These are phyloP conservation scores for Trichoderma sp. DNA, from an alignment of 2,329 filamentous ascomycete species.

Conservation along the genomic window DNA sequence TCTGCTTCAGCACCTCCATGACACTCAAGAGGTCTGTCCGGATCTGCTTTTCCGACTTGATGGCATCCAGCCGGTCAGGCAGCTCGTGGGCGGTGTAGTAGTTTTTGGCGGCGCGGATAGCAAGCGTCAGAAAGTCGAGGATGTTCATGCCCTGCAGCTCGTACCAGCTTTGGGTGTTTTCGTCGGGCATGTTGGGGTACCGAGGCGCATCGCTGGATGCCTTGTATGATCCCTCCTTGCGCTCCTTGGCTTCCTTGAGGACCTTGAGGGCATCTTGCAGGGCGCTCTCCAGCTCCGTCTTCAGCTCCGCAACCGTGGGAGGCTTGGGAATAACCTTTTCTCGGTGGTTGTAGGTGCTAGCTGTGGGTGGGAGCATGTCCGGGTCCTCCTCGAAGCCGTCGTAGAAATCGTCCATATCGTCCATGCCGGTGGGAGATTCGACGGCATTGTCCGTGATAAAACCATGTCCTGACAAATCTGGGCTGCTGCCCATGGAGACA, in stretches of 20 bases:
- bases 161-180: conserved; percentile 65
- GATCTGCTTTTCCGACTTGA: conserved; percentile 83
- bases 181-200: conserved; percentile 42
- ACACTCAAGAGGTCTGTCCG: conserved; percentile 80
- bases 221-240: conserved; percentile 33
- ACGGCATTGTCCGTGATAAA: conserved; percentile 39
- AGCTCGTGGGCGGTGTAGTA: conserved; percentile 94
- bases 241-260: conserved; percentile 55
- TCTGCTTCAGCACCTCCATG: conserved; percentile 86
- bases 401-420: conserved; percentile 46
- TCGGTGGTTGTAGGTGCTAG: conserved; percentile 89
- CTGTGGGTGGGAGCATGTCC: conserved; percentile 90
- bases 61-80: conserved; percentile 77
- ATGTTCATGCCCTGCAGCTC: conserved; percentile 91
- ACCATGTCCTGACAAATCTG: conserved; percentile 46
- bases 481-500: conserved; percentile 57
- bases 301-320: conserved; percentile 77
- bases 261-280: conserved; percentile 68
- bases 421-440: conserved; percentile 48
- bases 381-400: conserved; percentile 62
- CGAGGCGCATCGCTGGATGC: conserved; percentile 29
- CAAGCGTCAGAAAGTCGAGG: conserved; percentile 86
- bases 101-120: conserved; percentile 92
- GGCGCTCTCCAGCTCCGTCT: conserved; percentile 61
- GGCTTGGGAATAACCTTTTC: conserved; percentile 79